These are phyloP conservation scores for Populus euphratica DNA, from an alignment of 345 rosid genomes.

Conservation along the genomic window DNA sequence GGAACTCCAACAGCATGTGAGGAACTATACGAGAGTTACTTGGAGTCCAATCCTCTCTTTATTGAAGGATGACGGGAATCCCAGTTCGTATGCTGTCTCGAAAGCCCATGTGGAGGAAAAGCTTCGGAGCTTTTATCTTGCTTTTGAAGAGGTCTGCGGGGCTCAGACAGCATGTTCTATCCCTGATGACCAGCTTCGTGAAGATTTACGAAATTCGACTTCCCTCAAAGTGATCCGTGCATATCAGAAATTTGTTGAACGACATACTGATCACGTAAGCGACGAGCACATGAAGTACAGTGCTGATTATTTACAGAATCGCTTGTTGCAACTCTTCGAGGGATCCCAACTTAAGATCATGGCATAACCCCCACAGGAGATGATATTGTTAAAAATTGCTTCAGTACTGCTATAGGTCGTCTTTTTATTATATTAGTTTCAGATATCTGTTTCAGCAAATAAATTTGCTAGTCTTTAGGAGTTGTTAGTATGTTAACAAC, in stretches of 20 bases:
- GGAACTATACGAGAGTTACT: conserved; percentile 64
- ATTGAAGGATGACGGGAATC: conserved; percentile 58
- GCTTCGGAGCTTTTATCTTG: conserved; percentile 51
- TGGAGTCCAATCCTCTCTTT: conserved; percentile 65
- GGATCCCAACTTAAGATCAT: conserved; percentile 56
- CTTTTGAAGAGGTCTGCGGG: conserved; percentile 84
- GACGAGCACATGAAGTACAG: conserved; percentile 62
- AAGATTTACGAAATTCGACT: conserved; percentile 63
- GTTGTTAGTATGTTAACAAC: too few species aligned
- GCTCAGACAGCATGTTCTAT: conserved; percentile 75
- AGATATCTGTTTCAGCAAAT: too few species aligned
- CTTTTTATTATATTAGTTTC: too few species aligned
- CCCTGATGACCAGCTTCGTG: conserved; percentile 61
- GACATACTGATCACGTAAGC: conserved; percentile 45
- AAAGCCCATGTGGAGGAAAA: conserved; percentile 56
- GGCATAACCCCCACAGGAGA: conserved; percentile 32
- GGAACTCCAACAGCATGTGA: conserved; percentile 73
- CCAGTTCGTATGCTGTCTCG: conserved; percentile 29
- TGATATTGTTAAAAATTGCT: too few species aligned
- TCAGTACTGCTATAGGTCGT: too few species aligned
- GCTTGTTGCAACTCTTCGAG: conserved; percentile 68
- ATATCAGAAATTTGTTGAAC: conserved; percentile 59
- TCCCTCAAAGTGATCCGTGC: conserved; percentile 73
- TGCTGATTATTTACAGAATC: conserved; percentile 65
- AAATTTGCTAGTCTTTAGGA: too few species aligned